A percentile compares a stretch with the other conserved stretches of the same genome.
Evolutionary conservation across 2,329 filamentous ascomycete genomes (phyloP).

Genomic region (Cercospora zeae-maydis): DNA sequence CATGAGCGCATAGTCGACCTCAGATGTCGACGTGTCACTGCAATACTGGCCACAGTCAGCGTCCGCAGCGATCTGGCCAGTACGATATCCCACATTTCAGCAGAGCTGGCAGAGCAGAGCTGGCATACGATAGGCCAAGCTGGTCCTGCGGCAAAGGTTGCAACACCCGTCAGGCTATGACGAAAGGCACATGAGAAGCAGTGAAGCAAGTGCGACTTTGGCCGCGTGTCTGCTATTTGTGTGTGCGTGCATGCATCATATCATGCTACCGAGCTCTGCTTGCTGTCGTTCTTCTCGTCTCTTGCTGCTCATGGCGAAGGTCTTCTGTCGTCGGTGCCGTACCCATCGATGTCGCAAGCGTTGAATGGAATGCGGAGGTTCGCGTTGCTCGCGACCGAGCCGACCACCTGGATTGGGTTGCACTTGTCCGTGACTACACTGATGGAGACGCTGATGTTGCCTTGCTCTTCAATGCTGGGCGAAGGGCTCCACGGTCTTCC

Average conservation of each 20-base stretch:
- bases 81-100: not conserved
- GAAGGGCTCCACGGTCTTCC: not conserved
- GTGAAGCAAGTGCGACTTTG: not conserved
- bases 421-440: not conserved
- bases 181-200: not conserved
- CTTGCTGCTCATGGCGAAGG: not conserved
- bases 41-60: not conserved
- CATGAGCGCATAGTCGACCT: not conserved
- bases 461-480: not conserved
- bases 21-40: not conserved
- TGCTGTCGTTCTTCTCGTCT: not conserved
- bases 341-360: conserved; percentile 9
- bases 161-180: not conserved
- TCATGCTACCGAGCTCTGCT: not conserved
- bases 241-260: not conserved
- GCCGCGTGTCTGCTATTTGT: not conserved
- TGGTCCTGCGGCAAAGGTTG: not conserved
- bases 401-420: not conserved
- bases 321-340: not conserved
- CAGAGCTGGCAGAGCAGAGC: not conserved
- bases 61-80: not conserved
- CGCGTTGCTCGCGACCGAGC: conserved; percentile 1
- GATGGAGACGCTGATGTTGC: conserved; percentile 5
- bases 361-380: conserved; percentile 6
- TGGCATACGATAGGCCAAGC: not conserved